Percentiles rank a stretch among this genome's conserved stretches.
Conservation (phyloP, 495 filamentous ascomycete species). For the Halenospora varia region DNA sequence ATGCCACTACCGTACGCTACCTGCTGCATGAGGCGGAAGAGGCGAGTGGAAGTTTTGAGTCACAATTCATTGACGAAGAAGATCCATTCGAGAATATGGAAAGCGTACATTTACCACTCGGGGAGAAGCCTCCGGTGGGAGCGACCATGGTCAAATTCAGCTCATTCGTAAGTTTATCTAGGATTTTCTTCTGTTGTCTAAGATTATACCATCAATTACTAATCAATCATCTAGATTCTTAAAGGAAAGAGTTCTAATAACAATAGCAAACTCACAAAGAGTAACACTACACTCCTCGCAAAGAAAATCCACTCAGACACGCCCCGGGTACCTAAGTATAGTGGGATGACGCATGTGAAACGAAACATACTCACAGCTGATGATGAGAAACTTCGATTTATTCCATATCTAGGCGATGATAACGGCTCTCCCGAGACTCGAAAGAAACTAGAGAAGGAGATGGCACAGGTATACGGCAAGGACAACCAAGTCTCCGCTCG, state of each 20-base stretch:
- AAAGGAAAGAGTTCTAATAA: constrained; percentile 4
- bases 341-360: constrained; percentile 14
- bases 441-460: constrained; percentile 16
- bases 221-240: neutral
- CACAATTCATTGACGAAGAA: constrained; percentile 4
- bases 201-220: no score
- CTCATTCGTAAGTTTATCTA: constrained; percentile 1
- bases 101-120: neutral
- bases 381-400: constrained; percentile 20
- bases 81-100: constrained; percentile 9
- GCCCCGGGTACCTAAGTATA: constrained; percentile 21
- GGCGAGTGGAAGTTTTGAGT: neutral
- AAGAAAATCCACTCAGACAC: neutral
- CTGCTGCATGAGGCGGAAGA: constrained; percentile 9
- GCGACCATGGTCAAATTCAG: neutral
- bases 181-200: neutral
- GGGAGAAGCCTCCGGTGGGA: neutral
- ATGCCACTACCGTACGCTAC: constrained; percentile 7
- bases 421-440: neutral
- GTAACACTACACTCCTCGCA: neutral
- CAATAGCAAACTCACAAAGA: constrained; percentile 8
- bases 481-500: neutral
- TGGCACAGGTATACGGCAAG: constrained; percentile 10
- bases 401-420: constrained; percentile 18
- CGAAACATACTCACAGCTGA: constrained; percentile 22